Conservation (phyloP, 257 asterid species). For the Solanum pimpinellifolium region DNA sequence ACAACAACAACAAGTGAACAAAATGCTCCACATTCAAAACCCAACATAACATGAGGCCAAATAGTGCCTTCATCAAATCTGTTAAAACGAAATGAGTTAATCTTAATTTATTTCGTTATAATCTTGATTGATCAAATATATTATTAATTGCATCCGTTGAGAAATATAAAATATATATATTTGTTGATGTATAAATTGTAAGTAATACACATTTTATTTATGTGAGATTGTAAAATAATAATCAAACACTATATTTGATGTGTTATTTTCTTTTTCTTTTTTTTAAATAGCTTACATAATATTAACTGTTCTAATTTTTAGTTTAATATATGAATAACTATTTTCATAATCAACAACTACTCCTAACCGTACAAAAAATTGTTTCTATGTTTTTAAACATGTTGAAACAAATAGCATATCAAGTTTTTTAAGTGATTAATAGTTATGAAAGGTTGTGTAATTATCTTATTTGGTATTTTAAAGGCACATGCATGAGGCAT, state of each 20-base stretch:
- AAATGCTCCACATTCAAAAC: not conserved
- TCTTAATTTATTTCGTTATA: too few relatives aligned
- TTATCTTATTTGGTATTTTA: not conserved
- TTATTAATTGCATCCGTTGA: too few relatives aligned
- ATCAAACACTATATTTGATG: not conserved
- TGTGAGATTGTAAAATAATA: not conserved
- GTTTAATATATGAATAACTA: not conserved
- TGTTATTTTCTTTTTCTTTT: too few relatives aligned
- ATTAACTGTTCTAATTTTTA: not conserved
- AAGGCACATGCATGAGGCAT: accelerated
- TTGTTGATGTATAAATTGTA: not conserved
- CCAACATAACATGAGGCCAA: not conserved
- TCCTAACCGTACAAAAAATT: not conserved
- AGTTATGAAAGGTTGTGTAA: not conserved
- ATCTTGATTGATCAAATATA: too few relatives aligned
- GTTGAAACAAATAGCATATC: not conserved
- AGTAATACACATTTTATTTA: not conserved
- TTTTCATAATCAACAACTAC: too few relatives aligned
- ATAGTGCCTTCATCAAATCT: not conserved
- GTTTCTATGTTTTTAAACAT: not conserved
- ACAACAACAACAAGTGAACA: not conserved
- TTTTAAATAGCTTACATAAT: not conserved
- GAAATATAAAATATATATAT: too few relatives aligned
- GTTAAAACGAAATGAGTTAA: not conserved
- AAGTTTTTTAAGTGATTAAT: not conserved